A percentile compares a stretch with the other conserved stretches of the same genome.
Evolutionary conservation across 2,329 filamentous ascomycete genomes (phyloP).

Genomic region (Apiospora phragmitis): DNA sequence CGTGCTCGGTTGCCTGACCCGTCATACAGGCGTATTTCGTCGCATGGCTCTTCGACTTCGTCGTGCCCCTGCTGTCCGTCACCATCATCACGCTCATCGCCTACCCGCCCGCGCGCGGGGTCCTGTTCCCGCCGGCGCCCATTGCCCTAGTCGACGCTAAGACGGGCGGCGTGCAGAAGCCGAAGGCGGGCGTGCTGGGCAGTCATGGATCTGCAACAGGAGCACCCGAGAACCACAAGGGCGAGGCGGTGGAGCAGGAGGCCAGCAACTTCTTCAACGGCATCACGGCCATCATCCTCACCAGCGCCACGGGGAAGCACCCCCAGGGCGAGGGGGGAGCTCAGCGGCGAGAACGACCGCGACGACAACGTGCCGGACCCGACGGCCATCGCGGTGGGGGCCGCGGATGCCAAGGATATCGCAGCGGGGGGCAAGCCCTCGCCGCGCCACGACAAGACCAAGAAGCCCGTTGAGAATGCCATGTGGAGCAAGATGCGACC

Average conservation of each 20-base stretch:
- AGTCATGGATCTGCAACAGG: slow-evolving; percentile 78
- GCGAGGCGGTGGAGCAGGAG: slow-evolving; percentile 81
- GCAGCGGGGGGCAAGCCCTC: slow-evolving; percentile 48
- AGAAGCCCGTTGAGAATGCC: slow-evolving; percentile 72
- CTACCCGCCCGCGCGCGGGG: slow-evolving; percentile 59
- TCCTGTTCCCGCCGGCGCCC: slow-evolving; percentile 77
- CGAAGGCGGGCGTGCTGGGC: slow-evolving; percentile 72
- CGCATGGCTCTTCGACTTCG: slow-evolving; percentile 73
- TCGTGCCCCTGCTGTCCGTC: slow-evolving; percentile 60
- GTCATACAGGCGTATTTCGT: slow-evolving; percentile 44
- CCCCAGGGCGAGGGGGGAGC: slow-evolving; percentile 41
- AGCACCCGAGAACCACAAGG: slow-evolving; percentile 79
- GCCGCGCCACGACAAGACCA: slow-evolving; percentile 67
- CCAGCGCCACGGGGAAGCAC: slow-evolving; percentile 75
- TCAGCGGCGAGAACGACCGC: neutral
- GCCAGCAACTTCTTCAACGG: slow-evolving; percentile 78
- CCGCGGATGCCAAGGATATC: slow-evolving; percentile 42
- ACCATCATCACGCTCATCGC: slow-evolving; percentile 66
- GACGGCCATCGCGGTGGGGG: slow-evolving; percentile 37
- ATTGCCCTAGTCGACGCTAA: slow-evolving; percentile 69
- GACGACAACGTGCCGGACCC: slow-evolving; percentile 32
- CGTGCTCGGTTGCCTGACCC: neutral
- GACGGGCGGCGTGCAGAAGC: slow-evolving; percentile 76
- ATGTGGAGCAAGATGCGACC: slow-evolving; percentile 78
- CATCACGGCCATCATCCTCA: slow-evolving; percentile 70